A percentile compares a stretch with the other conserved stretches of the same genome.
phyloP scores from a whole-genome alignment of 2,329 filamentous ascomycete genomes.

The Aspergillus aculeatus region DNA sequence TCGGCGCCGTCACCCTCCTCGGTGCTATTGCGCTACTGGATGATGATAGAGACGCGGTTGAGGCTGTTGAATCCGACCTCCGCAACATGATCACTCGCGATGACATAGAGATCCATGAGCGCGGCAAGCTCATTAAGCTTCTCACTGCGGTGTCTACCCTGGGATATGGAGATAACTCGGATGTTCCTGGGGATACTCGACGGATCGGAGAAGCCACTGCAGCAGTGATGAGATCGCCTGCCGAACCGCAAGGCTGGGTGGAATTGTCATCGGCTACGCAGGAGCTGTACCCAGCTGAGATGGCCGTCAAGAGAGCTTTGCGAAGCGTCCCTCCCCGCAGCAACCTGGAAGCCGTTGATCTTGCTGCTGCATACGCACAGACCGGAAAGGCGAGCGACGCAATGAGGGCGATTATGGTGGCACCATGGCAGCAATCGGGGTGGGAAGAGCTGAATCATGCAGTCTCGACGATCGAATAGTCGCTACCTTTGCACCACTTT shows the following conservation, averaged over 20 bases:
- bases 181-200: conserved; percentile 47
- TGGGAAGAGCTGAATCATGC: conserved; percentile 55
- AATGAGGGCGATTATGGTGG: conserved; percentile 72
- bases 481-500: not conserved
- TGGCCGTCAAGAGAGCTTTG: conserved; percentile 77
- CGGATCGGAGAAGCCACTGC: conserved; percentile 66
- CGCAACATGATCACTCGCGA: conserved; percentile 68
- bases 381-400: conserved; percentile 71
- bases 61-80: conserved; percentile 78
- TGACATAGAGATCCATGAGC: conserved; percentile 61
- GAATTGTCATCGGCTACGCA: conserved; percentile 64
- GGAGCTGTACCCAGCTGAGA: conserved; percentile 61
- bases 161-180: conserved; percentile 46
- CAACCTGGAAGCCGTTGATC: conserved; percentile 63
- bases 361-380: conserved; percentile 72
- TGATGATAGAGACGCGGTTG: conserved; percentile 72
- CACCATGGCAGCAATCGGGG: conserved; percentile 70
- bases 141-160: conserved; percentile 70
- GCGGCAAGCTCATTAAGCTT: conserved; percentile 69
- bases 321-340: conserved; percentile 73
- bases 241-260: conserved; percentile 77
- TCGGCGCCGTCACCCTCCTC: conserved; percentile 76
- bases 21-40: conserved; percentile 83
- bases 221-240: conserved; percentile 77
- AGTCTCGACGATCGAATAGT: conserved; percentile 25